phyloP scores from a whole-genome alignment of 495 filamentous ascomycete species.

The Venustampulla echinocandica region DNA sequence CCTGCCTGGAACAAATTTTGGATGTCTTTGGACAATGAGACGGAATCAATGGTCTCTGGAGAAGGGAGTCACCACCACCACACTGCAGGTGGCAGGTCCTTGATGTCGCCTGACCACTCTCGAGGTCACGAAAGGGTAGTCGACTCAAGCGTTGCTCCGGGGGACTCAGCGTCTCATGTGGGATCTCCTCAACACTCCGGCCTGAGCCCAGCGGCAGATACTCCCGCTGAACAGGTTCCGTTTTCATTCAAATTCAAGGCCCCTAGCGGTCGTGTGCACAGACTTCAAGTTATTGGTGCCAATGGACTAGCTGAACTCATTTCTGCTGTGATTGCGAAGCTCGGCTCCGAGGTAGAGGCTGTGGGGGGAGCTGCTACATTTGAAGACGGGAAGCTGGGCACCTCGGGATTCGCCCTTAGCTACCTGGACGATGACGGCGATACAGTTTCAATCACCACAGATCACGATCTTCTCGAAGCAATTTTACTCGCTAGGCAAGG shows the following conservation, averaged over 20 bases:
- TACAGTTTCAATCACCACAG: conserved; percentile 93
- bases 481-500: conserved; percentile 71
- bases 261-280: conserved; percentile 88
- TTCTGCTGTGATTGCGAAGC: conserved; percentile 67
- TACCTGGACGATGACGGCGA: conserved; percentile 97
- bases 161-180: conserved; percentile 89
- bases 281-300: conserved; percentile 73
- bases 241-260: conserved; percentile 99
- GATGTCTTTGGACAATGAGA: conserved; percentile 86
- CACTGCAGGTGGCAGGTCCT: conserved; percentile 51
- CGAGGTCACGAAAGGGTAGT: conserved; percentile 51
- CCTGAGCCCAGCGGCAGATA: conserved; percentile 39
- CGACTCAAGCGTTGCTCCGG: conserved; percentile 77
- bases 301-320: conserved; percentile 79
- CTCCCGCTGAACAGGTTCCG: conserved; percentile 55
- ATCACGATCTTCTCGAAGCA: conserved; percentile 85
- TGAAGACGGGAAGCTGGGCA: conserved; percentile 68
- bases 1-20: conserved; percentile 99
- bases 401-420: conserved; percentile 85
- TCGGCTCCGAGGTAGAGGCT: conserved; percentile 76
- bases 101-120: conserved; percentile 68
- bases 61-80: conserved; percentile 56
- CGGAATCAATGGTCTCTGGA: conserved; percentile 92
- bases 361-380: conserved; percentile 73
- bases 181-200: conserved; percentile 67